Conservation (phyloP, 2,329 filamentous ascomycete species). For the Tolypocladium sp. region DNA sequence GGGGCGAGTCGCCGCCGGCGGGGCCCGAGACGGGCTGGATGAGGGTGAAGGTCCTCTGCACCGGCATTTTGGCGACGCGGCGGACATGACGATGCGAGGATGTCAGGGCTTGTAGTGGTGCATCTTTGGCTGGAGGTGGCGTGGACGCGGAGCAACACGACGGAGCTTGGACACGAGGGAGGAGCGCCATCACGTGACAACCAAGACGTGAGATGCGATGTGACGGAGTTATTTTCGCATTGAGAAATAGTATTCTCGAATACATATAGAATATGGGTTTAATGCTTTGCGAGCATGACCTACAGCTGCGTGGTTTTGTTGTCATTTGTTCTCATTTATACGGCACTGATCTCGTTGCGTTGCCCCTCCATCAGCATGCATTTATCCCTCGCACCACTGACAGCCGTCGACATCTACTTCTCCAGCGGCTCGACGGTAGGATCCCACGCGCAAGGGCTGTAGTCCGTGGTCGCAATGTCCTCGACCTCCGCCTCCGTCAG, state of each 20-base stretch:
- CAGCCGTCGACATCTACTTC: slow-evolving; percentile 12
- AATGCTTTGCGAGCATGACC: background rate
- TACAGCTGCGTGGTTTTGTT: background rate
- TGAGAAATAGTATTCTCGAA: background rate
- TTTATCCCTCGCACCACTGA: too few relatives aligned
- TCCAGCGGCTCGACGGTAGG: slow-evolving; percentile 40
- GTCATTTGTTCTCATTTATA: background rate
- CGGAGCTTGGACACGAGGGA: slow-evolving; percentile 5
- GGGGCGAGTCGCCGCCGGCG: background rate
- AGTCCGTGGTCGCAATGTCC: slow-evolving; percentile 39
- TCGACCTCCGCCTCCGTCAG: slow-evolving; percentile 43
- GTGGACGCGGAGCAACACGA: background rate
- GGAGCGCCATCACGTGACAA: slow-evolving; percentile 7
- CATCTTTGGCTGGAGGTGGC: background rate
- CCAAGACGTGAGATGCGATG: background rate
- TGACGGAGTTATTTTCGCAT: background rate
- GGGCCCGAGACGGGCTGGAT: slow-evolving; percentile 21
- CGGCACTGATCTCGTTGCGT: background rate
- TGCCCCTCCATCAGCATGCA: background rate
- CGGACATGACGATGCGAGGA: slow-evolving; percentile 2
- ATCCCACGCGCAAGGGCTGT: slow-evolving; percentile 48
- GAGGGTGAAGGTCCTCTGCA: slow-evolving; percentile 35
- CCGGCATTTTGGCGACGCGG: slow-evolving; percentile 18
- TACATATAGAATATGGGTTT: background rate
- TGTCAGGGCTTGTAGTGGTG: background rate